These are phyloP conservation scores for Musa schizocarpa DNA, from an alignment of 176 grass and related monocot genomes.

Conservation along the genomic window DNA sequence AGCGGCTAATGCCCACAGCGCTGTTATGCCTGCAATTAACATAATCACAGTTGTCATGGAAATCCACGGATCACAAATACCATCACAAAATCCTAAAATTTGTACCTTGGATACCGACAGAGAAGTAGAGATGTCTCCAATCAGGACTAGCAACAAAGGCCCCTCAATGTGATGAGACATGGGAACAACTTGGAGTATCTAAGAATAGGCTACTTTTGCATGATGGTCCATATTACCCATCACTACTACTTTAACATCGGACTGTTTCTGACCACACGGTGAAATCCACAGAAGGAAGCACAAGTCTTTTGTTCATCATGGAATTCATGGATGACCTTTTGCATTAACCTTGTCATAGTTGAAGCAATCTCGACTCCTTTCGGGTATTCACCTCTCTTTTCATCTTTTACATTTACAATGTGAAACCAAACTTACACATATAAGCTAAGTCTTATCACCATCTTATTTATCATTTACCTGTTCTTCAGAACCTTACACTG, in stretches of 20 bases:
- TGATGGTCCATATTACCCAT: neutral
- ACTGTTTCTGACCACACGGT: neutral
- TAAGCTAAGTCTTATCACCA: too few relatives aligned
- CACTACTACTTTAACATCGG: neutral
- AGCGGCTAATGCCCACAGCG: constrained; percentile 66
- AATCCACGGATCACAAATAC: neutral
- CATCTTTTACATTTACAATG: neutral
- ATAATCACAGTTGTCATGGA: neutral
- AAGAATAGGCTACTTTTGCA: neutral
- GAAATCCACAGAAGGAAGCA: too few relatives aligned
- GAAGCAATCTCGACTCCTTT: neutral
- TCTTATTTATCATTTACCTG: too few relatives aligned
- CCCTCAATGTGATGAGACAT: neutral
- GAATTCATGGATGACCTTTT: too few relatives aligned
- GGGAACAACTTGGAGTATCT: neutral
- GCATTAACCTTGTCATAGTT: too few relatives aligned
- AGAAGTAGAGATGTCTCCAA: neutral
- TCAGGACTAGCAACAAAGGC: neutral
- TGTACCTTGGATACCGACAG: too few relatives aligned
- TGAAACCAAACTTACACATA: too few relatives aligned
- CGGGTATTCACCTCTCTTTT: neutral
- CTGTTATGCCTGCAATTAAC: constrained; percentile 46
- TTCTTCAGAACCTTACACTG: too few relatives aligned
- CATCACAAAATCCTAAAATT: neutral
- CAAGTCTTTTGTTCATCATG: too few relatives aligned